Evolutionary conservation across 805 yeast species (phyloP).

Genomic region (Wickerhamiella domercqiae): DNA sequence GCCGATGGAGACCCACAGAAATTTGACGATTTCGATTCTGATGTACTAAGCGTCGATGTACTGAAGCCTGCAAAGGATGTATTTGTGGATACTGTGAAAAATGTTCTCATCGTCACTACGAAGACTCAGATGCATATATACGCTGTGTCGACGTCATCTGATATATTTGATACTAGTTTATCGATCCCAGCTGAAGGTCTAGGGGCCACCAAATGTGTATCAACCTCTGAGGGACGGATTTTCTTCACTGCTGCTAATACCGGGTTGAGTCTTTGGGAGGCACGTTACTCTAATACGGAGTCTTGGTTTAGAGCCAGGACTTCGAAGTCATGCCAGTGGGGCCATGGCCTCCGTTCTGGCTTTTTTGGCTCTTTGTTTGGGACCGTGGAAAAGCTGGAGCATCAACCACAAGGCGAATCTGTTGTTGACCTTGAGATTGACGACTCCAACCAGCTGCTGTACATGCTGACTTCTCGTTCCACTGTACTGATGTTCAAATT

Average conservation of each 20-base stretch:
- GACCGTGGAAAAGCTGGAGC: background rate
- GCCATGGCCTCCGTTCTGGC: slow-evolving; percentile 32
- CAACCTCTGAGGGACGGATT: slow-evolving; percentile 54
- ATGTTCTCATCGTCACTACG: slow-evolving; percentile 64
- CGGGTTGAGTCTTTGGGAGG: slow-evolving; percentile 69
- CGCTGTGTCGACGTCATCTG: slow-evolving; percentile 53
- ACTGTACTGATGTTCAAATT: slow-evolving; percentile 66
- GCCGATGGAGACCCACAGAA: slow-evolving; percentile 54
- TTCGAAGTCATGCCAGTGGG: slow-evolving; percentile 69
- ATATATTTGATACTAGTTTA: slow-evolving; percentile 70
- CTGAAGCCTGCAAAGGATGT: slow-evolving; percentile 72
- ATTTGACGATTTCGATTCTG: slow-evolving; percentile 66
- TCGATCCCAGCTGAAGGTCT: slow-evolving; percentile 67
- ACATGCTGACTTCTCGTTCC: slow-evolving; percentile 70
- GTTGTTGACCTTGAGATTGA: slow-evolving; percentile 58
- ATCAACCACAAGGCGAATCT: slow-evolving; percentile 27
- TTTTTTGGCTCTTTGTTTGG: slow-evolving; percentile 15
- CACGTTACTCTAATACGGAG: slow-evolving; percentile 66
- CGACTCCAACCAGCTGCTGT: slow-evolving; percentile 58
- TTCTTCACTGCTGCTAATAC: slow-evolving; percentile 73
- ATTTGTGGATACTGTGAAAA: slow-evolving; percentile 62
- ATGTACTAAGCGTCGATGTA: slow-evolving; percentile 59
- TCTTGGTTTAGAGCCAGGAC: slow-evolving; percentile 80
- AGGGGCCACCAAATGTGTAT: slow-evolving; percentile 49
- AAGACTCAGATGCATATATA: slow-evolving; percentile 61